Conservation (phyloP, 1,284 basidiomycete genomes). For the Cystobasidiaceae sp. region DNA sequence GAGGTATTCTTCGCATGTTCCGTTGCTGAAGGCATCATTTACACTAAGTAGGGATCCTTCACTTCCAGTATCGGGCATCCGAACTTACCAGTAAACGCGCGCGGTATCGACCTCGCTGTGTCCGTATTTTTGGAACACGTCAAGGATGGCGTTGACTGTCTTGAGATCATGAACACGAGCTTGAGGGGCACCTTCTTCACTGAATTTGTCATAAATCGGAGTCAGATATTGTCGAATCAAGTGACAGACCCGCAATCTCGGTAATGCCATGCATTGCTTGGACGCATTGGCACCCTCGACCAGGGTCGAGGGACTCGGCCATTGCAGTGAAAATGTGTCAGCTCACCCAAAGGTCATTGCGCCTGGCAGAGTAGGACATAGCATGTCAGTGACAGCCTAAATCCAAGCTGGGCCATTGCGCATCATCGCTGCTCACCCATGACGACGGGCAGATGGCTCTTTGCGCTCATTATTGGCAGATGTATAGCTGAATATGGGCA, state of each 20-base stretch:
- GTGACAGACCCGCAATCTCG: too few relatives aligned
- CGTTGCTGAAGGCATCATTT: conserved; percentile 39
- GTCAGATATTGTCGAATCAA: too few relatives aligned
- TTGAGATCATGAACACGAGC: conserved; percentile 55
- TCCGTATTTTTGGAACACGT: conserved; percentile 58
- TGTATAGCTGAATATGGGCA: too few relatives aligned
- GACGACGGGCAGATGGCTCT: too few relatives aligned
- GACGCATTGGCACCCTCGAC: too few relatives aligned
- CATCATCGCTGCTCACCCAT: background rate
- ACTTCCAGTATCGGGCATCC: too few relatives aligned
- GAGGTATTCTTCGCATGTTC: conserved; percentile 51
- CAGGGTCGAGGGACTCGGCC: too few relatives aligned
- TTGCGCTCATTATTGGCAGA: too few relatives aligned
- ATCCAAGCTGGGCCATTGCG: too few relatives aligned
- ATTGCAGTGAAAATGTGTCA: too few relatives aligned
- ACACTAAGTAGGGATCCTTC: background rate
- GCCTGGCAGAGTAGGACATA: background rate
- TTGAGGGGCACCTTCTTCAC: conserved; percentile 49
- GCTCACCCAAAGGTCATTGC: conserved; percentile 22
- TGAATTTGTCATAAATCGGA: background rate
- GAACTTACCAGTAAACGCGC: conserved; percentile 50
- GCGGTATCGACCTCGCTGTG: conserved; percentile 57
- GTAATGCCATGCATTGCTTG: too few relatives aligned
- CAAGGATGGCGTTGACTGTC: conserved; percentile 55
- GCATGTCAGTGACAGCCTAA: too few relatives aligned